Base-by-base conservation (phyloP, 345 rosid genomes). In the Citrus medica region DNA sequence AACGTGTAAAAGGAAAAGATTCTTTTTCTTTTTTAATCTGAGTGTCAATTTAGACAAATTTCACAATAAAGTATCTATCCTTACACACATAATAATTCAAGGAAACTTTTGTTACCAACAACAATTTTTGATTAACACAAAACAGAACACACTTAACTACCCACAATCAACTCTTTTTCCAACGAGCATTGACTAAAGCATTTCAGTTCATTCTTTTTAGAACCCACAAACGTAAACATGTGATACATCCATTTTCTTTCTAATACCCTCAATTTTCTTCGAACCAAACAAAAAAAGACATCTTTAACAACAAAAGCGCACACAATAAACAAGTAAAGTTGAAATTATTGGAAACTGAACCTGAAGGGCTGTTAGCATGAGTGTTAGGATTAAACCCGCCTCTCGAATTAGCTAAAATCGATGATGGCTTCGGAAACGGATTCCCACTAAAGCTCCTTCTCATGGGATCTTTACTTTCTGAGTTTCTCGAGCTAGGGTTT, bases 381-480 rank as follows among this genome's bases (percentile, higher is more conserved):
- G 92, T 87, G 65, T 74, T 84, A 3, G 92, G 87, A 79, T 82
- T 82, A 67, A 85, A 87, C 13, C 88, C 60, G 27, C 60, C 84
- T 81, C 85, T 86, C 2, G 81, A 83, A 64, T 67, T 75, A 5
- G 91, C n/a, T 25, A 80, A 13, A 77, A 85, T 71, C 22, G 89
- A 73, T n/a, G 90, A 76, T n/a, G 92, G 88, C 70, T 80, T 85
- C 55, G 81, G 53, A 80, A 94, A 89, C 3, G 94, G 93, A 79
- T 78, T 92, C 24, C 82, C 93, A 9, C 79, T 77, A 67, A 88
- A 92, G 64, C 97, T 92, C 87, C 98, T 88, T 38, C 97, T 89
- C 82, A 88, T 84, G 7, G 93, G 89, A 27, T 92, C 88, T 42
- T 48, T 78, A 0, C 75, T 71, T 77, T 93, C 97, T 0, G 95